A percentile compares a stretch with the other conserved stretches of the same genome.
Conservation (phyloP, 306 rosid species). For the Astragalus membranaceus region DNA sequence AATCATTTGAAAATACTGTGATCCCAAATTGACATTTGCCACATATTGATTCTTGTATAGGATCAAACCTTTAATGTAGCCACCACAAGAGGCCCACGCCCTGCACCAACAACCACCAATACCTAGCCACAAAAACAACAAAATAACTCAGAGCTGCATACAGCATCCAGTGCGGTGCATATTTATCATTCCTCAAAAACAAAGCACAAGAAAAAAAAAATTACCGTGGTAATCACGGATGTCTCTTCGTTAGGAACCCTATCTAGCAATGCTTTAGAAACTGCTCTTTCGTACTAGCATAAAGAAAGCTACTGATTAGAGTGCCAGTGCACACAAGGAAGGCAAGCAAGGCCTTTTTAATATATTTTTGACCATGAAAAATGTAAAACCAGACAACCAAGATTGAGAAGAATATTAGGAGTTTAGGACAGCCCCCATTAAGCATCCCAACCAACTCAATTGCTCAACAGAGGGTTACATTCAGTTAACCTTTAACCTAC, state of each 20-base stretch:
- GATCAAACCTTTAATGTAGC: conserved; percentile 53
- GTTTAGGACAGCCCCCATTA: neutral
- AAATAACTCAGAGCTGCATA: neutral
- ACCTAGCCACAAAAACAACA: neutral
- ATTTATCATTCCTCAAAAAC: neutral
- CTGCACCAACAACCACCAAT: conserved; percentile 49
- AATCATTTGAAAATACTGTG: neutral
- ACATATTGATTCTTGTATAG: neutral
- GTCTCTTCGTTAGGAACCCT: conserved; percentile 59
- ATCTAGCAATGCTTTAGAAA: conserved; percentile 54
- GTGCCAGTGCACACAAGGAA: neutral
- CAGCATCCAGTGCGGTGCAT: neutral
- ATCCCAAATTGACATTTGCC: neutral
- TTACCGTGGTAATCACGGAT: conserved; percentile 39
- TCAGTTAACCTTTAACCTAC: neutral
- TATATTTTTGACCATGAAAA: neutral
- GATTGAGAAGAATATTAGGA: no score
- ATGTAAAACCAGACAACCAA: no score
- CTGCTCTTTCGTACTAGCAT: conserved; percentile 59
- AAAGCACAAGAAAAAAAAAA: conserved; percentile 15
- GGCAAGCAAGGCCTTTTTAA: neutral
- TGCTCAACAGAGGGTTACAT: neutral
- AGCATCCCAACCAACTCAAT: neutral
- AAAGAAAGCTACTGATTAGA: neutral
- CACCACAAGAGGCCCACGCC: conserved; percentile 75